Evolutionary conservation across 139 green algal species (phyloP).

Genomic region (Limnomonas spitsbergensis): DNA sequence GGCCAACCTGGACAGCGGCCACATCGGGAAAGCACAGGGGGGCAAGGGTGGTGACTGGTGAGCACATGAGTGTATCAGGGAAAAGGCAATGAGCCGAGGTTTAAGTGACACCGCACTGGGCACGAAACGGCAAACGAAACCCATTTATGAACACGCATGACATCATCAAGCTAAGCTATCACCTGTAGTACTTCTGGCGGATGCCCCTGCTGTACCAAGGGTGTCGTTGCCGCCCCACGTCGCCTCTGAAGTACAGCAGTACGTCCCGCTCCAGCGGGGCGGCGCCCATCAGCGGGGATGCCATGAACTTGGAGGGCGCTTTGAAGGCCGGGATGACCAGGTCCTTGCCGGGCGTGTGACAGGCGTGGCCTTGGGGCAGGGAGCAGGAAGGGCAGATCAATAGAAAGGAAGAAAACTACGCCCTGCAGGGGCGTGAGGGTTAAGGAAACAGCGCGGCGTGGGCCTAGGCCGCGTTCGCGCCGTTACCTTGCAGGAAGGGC

Average conservation of each 20-base stretch:
- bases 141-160: background rate
- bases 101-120: background rate
- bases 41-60: background rate
- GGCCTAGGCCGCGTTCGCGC: too few relatives aligned
- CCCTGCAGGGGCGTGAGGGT: too few relatives aligned
- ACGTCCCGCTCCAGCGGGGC: background rate
- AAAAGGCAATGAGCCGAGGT: background rate
- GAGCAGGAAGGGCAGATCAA: too few relatives aligned
- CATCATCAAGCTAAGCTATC: constrained; percentile 29
- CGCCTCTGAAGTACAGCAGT: constrained; percentile 7
- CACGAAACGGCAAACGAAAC: too few relatives aligned
- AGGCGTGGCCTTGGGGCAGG: constrained; percentile 32
- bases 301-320: constrained; percentile 26
- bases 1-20: background rate
- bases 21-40: background rate
- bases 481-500: too few relatives aligned
- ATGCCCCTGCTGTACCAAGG: constrained; percentile 36
- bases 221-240: constrained; percentile 17
- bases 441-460: too few relatives aligned
- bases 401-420: too few relatives aligned
- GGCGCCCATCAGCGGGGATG: background rate
- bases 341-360: constrained; percentile 45
- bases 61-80: background rate
- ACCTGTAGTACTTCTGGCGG: constrained; percentile 29
- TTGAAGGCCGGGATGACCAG: constrained; percentile 46